Conservation (phyloP, 169 alveolate species). For the Plasmodium knowlesi region DNA sequence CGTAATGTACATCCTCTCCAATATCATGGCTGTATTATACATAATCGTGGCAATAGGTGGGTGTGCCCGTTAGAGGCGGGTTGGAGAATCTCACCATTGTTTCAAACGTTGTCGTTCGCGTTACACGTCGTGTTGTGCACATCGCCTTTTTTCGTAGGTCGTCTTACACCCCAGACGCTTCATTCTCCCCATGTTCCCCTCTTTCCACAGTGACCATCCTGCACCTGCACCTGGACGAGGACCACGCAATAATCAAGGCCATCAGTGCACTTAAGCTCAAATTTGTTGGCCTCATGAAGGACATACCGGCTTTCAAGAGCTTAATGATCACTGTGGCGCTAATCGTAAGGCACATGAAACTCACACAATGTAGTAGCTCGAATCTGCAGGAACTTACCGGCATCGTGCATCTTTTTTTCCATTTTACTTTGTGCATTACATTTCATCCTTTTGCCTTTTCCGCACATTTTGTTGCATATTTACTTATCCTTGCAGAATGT, state of each 20-base stretch:
- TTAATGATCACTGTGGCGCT: slow-evolving; percentile 33
- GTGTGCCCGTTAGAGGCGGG: background rate
- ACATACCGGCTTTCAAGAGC: slow-evolving; percentile 26
- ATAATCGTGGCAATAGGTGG: slow-evolving; percentile 63
- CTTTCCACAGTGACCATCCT: slow-evolving; percentile 22
- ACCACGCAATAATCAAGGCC: slow-evolving; percentile 52
- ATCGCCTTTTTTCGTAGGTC: background rate
- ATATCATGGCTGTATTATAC: slow-evolving; percentile 45
- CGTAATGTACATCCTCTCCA: slow-evolving; percentile 16
- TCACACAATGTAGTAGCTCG: background rate
- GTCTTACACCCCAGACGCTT: background rate
- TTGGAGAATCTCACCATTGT: background rate
- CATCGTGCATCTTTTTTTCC: background rate
- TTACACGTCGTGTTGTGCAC: background rate
- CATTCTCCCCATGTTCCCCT: background rate
- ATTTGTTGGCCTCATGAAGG: slow-evolving; percentile 44
- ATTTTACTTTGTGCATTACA: background rate
- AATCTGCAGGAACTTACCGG: background rate
- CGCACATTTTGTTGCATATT: no score
- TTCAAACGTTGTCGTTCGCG: background rate
- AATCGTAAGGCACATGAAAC: slow-evolving; percentile 21
- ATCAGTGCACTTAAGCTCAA: slow-evolving; percentile 37
- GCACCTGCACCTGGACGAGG: slow-evolving; percentile 57
- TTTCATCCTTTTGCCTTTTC: background rate
- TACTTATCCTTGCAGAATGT: background rate